These are phyloP conservation scores for Candida silvicultrix DNA, from an alignment of 805 yeast species.

Conservation along the genomic window DNA sequence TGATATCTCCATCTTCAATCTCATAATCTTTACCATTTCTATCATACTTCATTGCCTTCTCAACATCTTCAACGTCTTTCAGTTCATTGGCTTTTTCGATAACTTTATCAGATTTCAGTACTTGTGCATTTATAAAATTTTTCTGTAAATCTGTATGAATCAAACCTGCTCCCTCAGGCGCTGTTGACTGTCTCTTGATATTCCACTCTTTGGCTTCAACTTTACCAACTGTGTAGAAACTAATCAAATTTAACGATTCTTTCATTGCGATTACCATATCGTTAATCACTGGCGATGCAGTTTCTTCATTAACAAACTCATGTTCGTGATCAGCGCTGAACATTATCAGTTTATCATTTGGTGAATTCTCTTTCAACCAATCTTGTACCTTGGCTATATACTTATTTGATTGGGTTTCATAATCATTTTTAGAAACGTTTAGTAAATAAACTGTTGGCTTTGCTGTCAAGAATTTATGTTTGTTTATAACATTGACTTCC, in stretches of 20 bases:
- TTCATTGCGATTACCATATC: conserved; percentile 61
- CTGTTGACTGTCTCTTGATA: conserved; percentile 63
- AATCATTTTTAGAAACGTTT: conserved; percentile 71
- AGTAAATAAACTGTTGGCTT: conserved; percentile 80
- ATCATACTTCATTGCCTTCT: conserved; percentile 22
- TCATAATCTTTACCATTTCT: conserved; percentile 73
- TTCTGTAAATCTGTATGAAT: conserved; percentile 82
- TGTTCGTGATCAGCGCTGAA: conserved; percentile 53
- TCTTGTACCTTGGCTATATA: conserved; percentile 42
- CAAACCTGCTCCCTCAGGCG: conserved; percentile 87
- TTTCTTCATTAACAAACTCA: conserved; percentile 19
- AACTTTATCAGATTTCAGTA: conserved; percentile 62
- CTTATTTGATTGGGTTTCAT: conserved; percentile 43
- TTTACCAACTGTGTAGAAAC: conserved; percentile 85
- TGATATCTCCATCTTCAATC: conserved; percentile 81
- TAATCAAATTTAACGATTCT: conserved; percentile 59
- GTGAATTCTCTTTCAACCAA: conserved; percentile 67
- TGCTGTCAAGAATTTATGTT: conserved; percentile 72
- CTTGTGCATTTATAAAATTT: conserved; percentile 75
- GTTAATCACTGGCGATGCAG: conserved; percentile 53
- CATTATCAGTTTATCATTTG: conserved; percentile 64
- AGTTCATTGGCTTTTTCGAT: conserved; percentile 12
- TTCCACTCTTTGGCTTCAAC: conserved; percentile 89
- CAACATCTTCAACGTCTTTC: conserved; percentile 21
- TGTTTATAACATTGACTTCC: conserved; percentile 63